These are phyloP conservation scores for Colletotrichum sp. DNA, from an alignment of 2,329 filamentous ascomycete species.

Conservation along the genomic window DNA sequence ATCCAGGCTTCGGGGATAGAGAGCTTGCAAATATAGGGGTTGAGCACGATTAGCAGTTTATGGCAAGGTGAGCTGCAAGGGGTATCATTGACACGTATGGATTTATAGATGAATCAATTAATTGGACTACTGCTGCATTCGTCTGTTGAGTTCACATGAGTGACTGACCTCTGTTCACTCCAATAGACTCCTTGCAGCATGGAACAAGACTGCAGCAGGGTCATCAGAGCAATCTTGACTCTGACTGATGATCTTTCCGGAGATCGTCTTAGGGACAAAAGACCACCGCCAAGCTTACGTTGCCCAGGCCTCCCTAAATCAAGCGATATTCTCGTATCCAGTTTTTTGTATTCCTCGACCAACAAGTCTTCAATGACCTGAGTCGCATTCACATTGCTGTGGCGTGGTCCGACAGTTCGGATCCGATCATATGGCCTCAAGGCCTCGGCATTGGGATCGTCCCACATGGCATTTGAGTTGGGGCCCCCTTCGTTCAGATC, in stretches of 20 bases:
- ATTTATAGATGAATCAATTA: background rate
- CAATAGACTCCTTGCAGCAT: background rate
- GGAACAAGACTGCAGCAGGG: too few species aligned
- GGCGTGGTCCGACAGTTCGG: background rate
- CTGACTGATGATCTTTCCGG: background rate
- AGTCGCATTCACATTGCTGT: background rate
- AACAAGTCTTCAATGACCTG: background rate
- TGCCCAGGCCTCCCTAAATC: background rate
- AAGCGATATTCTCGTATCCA: background rate
- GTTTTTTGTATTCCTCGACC: background rate
- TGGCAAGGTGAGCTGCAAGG: background rate
- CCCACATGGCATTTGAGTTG: background rate
- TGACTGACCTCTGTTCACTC: rapidly evolving
- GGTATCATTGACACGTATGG: background rate
- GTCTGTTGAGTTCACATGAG: rapidly evolving
- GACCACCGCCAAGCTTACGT: background rate
- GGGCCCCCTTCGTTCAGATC: background rate
- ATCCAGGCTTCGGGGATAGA: background rate
- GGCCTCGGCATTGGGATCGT: background rate
- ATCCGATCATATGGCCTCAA: background rate
- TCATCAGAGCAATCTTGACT: background rate
- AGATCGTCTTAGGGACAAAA: background rate
- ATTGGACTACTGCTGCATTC: background rate
- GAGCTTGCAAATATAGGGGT: background rate
- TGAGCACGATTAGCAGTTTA: background rate